Evolutionary conservation across 2,329 filamentous ascomycete genomes (phyloP), one percentile per base, ranked within the genome.

Genomic region (Didymella arachidicola): DNA sequence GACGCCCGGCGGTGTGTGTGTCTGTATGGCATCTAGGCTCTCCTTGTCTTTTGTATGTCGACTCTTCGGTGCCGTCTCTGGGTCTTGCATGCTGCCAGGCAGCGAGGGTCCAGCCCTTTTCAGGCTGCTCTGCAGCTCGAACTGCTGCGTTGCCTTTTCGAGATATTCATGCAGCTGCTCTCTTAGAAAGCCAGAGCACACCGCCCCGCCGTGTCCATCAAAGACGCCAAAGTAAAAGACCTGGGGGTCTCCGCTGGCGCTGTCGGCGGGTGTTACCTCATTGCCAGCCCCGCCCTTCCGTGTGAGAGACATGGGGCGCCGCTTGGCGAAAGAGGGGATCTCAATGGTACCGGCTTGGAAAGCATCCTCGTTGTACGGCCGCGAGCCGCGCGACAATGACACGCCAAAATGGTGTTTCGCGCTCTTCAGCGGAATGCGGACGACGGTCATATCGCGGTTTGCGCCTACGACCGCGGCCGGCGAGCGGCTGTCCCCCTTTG

Each of bases 221-320:
- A 98, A 99, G 1, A 98, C 88, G 1, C 87, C 93, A 82, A 97
- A 99, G 77, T 98, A 99, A 78, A 99, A 99, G 32, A 98, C 89
- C 74, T 98, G 94, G 1, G 94, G 94, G 72, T 98, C 94, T 2
- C 94, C 94, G 62, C 87, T 90, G 1, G 90, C 87, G 64, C 89
- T 90, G 57, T 91, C 90, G 6, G 92, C 91, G 10, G 83, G 86
- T 25, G 85, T 91, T 48, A 85, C 87, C 77, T 87, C 87, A 61
- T 81, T 85, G 25, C 63, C 64, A 46, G 66, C 58, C 12, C 50
- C 63, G 38, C 67, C 62, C n/a, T 69, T 62, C 30, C 78, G 66
- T 22, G 82, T 86, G 60, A 88, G 68, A 26, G 84, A 86, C 43
- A 91, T 84, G 12, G 94, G 93, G 4, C 87, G 86, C 36, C 91